Evolutionary conservation across 345 rosid species (phyloP).

Genomic region (Bruguiera parviflora): DNA sequence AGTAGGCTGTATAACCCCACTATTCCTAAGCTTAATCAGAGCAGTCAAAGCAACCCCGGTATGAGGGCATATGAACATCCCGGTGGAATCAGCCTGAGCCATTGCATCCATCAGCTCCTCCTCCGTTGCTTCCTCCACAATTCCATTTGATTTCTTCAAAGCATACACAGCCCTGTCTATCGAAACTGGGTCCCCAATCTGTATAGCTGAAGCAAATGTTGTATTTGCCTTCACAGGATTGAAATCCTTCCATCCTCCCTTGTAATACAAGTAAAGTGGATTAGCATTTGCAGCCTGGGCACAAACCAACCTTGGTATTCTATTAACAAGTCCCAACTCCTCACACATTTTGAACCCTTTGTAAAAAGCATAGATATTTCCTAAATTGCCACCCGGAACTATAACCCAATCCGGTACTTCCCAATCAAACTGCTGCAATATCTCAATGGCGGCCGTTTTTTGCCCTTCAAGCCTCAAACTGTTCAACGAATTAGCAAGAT

Average conservation of each 20-base stretch:
- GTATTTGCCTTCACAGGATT: conserved; percentile 61
- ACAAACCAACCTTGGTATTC: conserved; percentile 78
- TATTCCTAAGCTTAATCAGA: conserved; percentile 66
- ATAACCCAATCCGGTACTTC: conserved; percentile 94
- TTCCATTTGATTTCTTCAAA: conserved; percentile 63
- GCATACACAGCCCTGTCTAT: conserved; percentile 88
- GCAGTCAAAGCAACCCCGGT: conserved; percentile 91
- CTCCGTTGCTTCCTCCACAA: conserved; percentile 87
- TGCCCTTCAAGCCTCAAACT: conserved; percentile 90
- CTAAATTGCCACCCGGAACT: conserved; percentile 90
- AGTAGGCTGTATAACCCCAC: conserved; percentile 60
- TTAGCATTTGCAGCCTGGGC: conserved; percentile 95
- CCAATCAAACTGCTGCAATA: conserved; percentile 93
- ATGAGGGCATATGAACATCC: conserved; percentile 93
- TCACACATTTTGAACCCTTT: conserved; percentile 89
- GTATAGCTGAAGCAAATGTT: conserved; percentile 91
- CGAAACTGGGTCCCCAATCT: conserved; percentile 90
- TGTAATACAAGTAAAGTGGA: conserved; percentile 75
- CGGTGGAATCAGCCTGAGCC: conserved; percentile 91
- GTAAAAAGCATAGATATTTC: conserved; percentile 86
- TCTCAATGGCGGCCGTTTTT: conserved; percentile 87
- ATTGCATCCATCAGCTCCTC: conserved; percentile 94
- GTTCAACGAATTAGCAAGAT: conserved; percentile 79
- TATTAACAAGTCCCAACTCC: conserved; percentile 75
- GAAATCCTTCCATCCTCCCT: conserved; percentile 75